phyloP scores from a whole-genome alignment of 495 filamentous ascomycete species.

The Neurospora africana region DNA sequence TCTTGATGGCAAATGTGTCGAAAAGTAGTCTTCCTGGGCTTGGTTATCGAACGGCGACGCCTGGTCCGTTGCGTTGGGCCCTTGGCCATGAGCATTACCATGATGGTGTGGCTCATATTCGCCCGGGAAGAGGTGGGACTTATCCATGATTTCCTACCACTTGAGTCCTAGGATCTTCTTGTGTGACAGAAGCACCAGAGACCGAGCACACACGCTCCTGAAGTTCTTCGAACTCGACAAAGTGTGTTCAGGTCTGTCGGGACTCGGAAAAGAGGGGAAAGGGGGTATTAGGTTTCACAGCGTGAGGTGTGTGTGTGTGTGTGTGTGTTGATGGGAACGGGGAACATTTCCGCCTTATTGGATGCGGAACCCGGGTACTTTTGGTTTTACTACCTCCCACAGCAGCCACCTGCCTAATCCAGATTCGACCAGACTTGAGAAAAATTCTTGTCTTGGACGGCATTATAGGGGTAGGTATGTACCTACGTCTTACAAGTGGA shows the following conservation, averaged over 20 bases:
- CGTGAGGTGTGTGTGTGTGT: neutral
- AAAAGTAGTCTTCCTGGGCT: constrained; percentile 13
- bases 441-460: neutral
- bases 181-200: neutral
- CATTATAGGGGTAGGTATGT: neutral
- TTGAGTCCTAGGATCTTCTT: neutral
- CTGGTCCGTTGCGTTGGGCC: neutral
- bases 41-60: neutral
- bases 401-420: neutral
- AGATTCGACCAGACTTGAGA: neutral
- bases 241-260: neutral
- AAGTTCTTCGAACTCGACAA: neutral
- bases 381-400: neutral
- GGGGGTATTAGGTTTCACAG: neutral
- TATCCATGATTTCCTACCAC: constrained; percentile 10
- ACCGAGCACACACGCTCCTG: neutral
- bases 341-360: neutral
- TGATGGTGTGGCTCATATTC: neutral
- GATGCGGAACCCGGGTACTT: neutral
- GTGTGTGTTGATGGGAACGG: neutral
- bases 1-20: constrained; percentile 16
- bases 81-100: neutral
- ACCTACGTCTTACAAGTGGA: neutral
- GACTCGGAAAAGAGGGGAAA: neutral
- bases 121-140: constrained; percentile 14